These are phyloP conservation scores for Periconia digitata DNA, from an alignment of 2,329 filamentous ascomycete genomes.

Conservation along the genomic window DNA sequence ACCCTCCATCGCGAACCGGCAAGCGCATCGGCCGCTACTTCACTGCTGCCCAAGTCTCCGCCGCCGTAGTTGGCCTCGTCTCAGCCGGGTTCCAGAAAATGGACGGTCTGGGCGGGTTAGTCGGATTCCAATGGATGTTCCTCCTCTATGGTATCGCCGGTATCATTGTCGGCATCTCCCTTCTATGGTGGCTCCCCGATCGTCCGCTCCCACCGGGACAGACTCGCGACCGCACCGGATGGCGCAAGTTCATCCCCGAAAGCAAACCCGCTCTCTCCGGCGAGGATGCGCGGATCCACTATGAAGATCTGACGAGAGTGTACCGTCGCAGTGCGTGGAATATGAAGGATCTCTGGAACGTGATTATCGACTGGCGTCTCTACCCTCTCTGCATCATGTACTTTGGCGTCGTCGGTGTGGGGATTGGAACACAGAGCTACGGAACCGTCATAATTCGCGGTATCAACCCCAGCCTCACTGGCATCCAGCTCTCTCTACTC, in stretches of 20 bases:
- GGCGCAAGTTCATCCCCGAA: constrained; percentile 67
- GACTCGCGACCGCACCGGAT: constrained; percentile 51
- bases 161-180: constrained; percentile 67
- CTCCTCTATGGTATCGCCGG: constrained; percentile 79
- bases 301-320: constrained; percentile 77
- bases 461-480: constrained; percentile 72
- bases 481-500: constrained; percentile 75
- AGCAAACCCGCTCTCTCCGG: constrained; percentile 72
- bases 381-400: constrained; percentile 91
- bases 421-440: constrained; percentile 87
- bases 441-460: constrained; percentile 81
- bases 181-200: constrained; percentile 91
- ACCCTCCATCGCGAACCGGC: constrained; percentile 80
- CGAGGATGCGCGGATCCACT: constrained; percentile 78
- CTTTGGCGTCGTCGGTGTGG: constrained; percentile 90
- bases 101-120: constrained; percentile 74
- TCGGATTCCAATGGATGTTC: constrained; percentile 93
- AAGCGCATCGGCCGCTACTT: constrained; percentile 90
- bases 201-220: constrained; percentile 75
- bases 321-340: constrained; percentile 77
- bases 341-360: constrained; percentile 66
- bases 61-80: constrained; percentile 84
- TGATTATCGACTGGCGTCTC: constrained; percentile 82
- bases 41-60: constrained; percentile 84
- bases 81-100: constrained; percentile 91